Base-by-base conservation (phyloP, 768 basidiomycete species). In the Kwoniella heveanensis region DNA sequence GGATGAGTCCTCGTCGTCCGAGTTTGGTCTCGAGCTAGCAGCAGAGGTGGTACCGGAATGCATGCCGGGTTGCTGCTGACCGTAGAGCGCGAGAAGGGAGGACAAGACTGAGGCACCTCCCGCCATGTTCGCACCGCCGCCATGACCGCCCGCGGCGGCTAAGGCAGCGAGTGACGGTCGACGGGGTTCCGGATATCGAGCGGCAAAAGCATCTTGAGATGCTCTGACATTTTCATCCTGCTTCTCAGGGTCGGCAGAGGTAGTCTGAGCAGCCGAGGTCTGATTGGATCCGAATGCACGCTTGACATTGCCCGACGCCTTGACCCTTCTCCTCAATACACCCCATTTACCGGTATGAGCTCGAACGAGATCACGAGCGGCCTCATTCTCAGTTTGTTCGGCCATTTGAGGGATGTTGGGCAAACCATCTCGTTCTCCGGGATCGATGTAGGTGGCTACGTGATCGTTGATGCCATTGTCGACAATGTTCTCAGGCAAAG, bases 1-100 rank as follows among this genome's bases (percentile, higher is more conserved):
- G 10, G 67, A 69, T 1, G 61, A 61, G 29, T 64, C 61, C 57
- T 73, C 72, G 21, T 71, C 67, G 24, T 72, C 68, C 32, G 69
- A 77, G 9, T 71, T 70, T 24, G 80, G 69, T 55, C 77, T 73
- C 48, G 79, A 72, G 29, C 73, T 68, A 9, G 70, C 77, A 1
- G 77, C 73, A 10, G 79, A 78, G 1, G 77, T 76, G 2, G 66
- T 74, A 22, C 69, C 69, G 13, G 78, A 78, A 24, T 64, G 46
- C 50, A 72, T 64, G 1, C 78, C 76, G 30, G 70, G 63, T 13
- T 82, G 80, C 26, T 80, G 81, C 50, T 80, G 78, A 68, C 82
- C 85, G 71, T 90, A 89, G 24, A 90, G 82, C 21, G 87, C 83
- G 49, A 91, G 80, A 44, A 90, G 77, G 0, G 88, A 83, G 1